Evolutionary conservation across 2,329 filamentous ascomycete species (phyloP), one percentile per base, ranked within the genome.

Genomic region (Colletotrichum sp.): DNA sequence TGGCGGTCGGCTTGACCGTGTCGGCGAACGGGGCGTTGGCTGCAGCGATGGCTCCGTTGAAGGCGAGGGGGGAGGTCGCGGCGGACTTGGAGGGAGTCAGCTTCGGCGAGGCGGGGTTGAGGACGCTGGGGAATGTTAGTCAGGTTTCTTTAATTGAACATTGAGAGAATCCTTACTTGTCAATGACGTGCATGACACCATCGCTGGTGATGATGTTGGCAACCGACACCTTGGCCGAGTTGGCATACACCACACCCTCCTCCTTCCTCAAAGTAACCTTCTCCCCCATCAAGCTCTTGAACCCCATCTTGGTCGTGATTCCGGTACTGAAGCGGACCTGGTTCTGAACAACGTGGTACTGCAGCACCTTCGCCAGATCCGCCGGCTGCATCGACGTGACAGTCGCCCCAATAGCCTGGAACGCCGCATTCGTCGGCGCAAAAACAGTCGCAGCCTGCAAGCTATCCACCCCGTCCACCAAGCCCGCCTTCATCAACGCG

Each of bases 281-380:
- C 16, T 86, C 77, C 6, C 82, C 83, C 63, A 82, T 78, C 13
- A 81, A 74, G 16, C 83, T 83, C 6, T 74, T 59, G 57, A 81
- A 79, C 2, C 67, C 79, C 30, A 81, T 81, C 60, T 76, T 76
- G 3, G 52, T 39, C 18, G 65, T 61, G 0, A 76, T 30, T 4
- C 52, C 34, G 10, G 71, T 24, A 21, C 59, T 76, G 65, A 74
- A 71, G 79, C 82, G 70, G 5, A 92, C 86, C 18, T 86, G 86
- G 61, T 87, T 88, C 65, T 86, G 86, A 61, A 94, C 83, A 67
- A 94, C 87, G 81, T 95, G 93, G 83, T 95, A 95, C 36, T 87
- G 84, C 39, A 94, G 86, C 63, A 94, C 87, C 32, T 81, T 82
- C 3, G 86, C 82, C 2, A 94, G 85, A 16, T 91, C 82, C 15